Evolutionary conservation across 2,329 filamentous ascomycete genomes (phyloP).

Genomic region (Penicillium italicum): DNA sequence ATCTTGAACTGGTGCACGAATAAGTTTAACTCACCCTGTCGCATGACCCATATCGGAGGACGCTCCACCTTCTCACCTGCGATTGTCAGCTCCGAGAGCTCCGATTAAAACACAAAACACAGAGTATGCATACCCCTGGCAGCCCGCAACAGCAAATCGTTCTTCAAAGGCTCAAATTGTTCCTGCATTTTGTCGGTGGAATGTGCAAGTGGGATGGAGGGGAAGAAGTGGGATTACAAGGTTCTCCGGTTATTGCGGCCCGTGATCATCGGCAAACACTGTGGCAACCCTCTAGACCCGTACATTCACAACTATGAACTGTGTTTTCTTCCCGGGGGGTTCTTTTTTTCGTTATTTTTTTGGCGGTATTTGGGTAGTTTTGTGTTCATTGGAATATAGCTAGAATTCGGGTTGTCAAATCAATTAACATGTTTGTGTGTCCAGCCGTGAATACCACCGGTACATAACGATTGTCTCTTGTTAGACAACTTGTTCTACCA

Average conservation of each 20-base stretch:
- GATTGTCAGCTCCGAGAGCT: constrained; percentile 26
- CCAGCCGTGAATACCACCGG: neutral
- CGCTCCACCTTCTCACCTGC: constrained; percentile 85
- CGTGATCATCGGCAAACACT: constrained; percentile 8
- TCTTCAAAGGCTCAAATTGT: constrained; percentile 79
- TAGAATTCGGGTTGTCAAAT: neutral
- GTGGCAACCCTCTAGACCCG: neutral
- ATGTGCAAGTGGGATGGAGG: constrained; percentile 21
- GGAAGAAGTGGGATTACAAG: constrained; percentile 20
- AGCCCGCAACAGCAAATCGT: constrained; percentile 85
- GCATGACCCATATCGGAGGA: constrained; percentile 98
- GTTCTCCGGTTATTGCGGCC: constrained; percentile 19
- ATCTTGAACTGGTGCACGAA: neutral
- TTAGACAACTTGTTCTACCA: neutral
- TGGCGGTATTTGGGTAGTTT: neutral
- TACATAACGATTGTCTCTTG: neutral
- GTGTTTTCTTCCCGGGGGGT: neutral
- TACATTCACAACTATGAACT: neutral
- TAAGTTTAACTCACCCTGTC: constrained; percentile 68
- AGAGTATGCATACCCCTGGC: constrained; percentile 66
- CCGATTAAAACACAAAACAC: neutral
- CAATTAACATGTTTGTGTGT: neutral
- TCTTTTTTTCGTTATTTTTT: neutral
- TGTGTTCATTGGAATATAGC: neutral
- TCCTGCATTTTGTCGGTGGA: constrained; percentile 55